phyloP scores from a whole-genome alignment of 2,329 filamentous ascomycete species.

The Penicillium sp. region DNA sequence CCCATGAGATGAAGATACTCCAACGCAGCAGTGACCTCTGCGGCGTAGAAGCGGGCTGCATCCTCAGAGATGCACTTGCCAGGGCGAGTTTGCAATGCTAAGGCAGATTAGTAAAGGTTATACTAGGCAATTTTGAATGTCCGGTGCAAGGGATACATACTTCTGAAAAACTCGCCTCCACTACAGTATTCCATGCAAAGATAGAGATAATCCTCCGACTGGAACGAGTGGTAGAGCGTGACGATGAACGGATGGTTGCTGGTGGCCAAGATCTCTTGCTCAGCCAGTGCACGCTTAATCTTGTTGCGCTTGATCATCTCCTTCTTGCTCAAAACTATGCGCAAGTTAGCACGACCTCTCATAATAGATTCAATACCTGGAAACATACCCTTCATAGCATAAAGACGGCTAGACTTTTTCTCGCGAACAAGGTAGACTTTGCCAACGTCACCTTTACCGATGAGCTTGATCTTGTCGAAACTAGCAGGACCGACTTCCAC shows the following conservation, averaged over 20 bases:
- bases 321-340: constrained; percentile 91
- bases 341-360: constrained; percentile 40
- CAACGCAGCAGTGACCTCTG: constrained; percentile 92
- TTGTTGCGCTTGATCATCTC: constrained; percentile 99
- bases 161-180: constrained; percentile 94
- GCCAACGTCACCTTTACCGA: constrained; percentile 97
- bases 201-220: constrained; percentile 97
- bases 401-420: constrained; percentile 93
- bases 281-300: constrained; percentile 95
- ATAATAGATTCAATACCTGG: background rate
- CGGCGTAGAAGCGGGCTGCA: constrained; percentile 94
- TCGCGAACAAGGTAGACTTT: constrained; percentile 97
- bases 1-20: constrained; percentile 99
- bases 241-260: constrained; percentile 99
- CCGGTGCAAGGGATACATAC: constrained; percentile 32
- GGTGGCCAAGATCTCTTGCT: constrained; percentile 96
- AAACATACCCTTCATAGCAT: constrained; percentile 92
- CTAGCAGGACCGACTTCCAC: constrained; percentile 94
- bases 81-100: constrained; percentile 87
- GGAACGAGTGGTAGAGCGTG: constrained; percentile 97
- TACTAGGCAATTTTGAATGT: background rate
- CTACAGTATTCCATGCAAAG: constrained; percentile 99
- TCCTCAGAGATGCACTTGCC: constrained; percentile 98
- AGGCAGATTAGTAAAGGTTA: constrained; percentile 7
- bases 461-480: constrained; percentile 99